Base-by-base conservation (phyloP, 441 rosid genomes). In the Adansonia rubrostipa region DNA sequence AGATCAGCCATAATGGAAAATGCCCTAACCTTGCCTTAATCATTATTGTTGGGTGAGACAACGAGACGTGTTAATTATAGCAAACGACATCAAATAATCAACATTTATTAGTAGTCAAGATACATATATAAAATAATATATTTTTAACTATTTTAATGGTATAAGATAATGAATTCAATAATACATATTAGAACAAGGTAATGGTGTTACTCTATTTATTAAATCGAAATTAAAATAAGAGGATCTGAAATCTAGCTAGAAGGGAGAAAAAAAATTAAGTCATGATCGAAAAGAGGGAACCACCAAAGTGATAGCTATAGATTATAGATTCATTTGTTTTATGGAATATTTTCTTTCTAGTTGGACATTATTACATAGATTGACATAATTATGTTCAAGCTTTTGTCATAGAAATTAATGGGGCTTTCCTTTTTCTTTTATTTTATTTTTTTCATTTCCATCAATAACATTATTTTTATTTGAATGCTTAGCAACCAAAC, bases 11-110 rank as follows among this genome's bases (percentile, higher is more conserved):
- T 56, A 10, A 56, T 73, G 76, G 76, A 19, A 73, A 56, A 36
- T 56, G 33, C 51, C 64, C 76, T 54, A 56, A 72, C 76, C 20
- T 56, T 40, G 76, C 51, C 76, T 36, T 63, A 14, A 63, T 63
- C 68, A 63, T 63, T 33, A 63, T 28, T 63, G 10, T 20, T 45
- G 61, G 50, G 10, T 36, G 22, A 54, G 24, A 5, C 48, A 28
- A 6, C 17, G 22, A 54, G 24, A 5, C 48, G 50, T 17, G 44
- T 42, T 45, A 48, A 47, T 28, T 51, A 70, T 63, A 54, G 62
- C 62, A 71, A 15, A 53, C n/a, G 61, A 9, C 24, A 6, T 62
- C 15, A 44, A 44, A 44, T 44, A 44, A 44, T 7, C 47, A 44
- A 44, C 9, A 44, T 44, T 44, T 44, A 44, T 44, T 44, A 44